These are phyloP conservation scores for Linum usitatissimum DNA, from an alignment of 345 rosid species.

Conservation along the genomic window DNA sequence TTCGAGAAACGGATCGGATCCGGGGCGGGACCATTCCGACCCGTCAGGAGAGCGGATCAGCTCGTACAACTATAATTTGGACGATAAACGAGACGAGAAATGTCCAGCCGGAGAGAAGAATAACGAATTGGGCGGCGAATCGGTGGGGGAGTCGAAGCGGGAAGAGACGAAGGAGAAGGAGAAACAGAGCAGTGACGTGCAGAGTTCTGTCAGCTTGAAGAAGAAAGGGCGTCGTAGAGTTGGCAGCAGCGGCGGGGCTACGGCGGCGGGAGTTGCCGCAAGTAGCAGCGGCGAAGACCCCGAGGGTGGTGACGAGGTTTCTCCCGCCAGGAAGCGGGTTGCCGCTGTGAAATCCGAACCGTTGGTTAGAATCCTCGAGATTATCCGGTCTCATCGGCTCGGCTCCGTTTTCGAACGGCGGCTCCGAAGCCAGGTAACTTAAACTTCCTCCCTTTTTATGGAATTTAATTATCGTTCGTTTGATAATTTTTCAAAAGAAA, in stretches of 20 bases:
- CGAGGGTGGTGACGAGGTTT: slow-evolving; percentile 31
- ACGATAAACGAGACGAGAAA: slow-evolving; percentile 1
- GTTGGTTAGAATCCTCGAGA: slow-evolving; percentile 36
- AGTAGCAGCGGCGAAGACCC: slow-evolving; percentile 30
- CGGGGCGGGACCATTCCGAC: slow-evolving; percentile 7
- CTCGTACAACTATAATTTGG: slow-evolving; percentile 14
- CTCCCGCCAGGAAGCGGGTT: slow-evolving; percentile 35
- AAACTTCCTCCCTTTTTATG: neutral
- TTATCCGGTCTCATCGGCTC: slow-evolving; percentile 35
- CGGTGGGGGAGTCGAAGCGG: slow-evolving; percentile 30
- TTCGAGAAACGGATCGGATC: slow-evolving; percentile 15
- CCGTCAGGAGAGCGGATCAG: slow-evolving; percentile 16
- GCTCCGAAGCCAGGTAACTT: slow-evolving; percentile 47
- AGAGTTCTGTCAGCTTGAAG: slow-evolving; percentile 48
- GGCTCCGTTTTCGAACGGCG: slow-evolving; percentile 51
- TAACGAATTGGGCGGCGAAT: slow-evolving; percentile 29
- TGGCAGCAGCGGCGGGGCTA: slow-evolving; percentile 6
- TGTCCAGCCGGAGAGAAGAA: neutral
- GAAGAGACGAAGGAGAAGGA: slow-evolving; percentile 19
- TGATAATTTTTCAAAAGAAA: slow-evolving; percentile 10
- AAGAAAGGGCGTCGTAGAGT: slow-evolving; percentile 25
- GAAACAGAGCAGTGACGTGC: slow-evolving; percentile 48
- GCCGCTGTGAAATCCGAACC: slow-evolving; percentile 44
- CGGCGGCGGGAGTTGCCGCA: neutral
- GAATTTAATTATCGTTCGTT: neutral